Base-by-base conservation (phyloP, 257 asterid genomes). In the Plantago major region DNA sequence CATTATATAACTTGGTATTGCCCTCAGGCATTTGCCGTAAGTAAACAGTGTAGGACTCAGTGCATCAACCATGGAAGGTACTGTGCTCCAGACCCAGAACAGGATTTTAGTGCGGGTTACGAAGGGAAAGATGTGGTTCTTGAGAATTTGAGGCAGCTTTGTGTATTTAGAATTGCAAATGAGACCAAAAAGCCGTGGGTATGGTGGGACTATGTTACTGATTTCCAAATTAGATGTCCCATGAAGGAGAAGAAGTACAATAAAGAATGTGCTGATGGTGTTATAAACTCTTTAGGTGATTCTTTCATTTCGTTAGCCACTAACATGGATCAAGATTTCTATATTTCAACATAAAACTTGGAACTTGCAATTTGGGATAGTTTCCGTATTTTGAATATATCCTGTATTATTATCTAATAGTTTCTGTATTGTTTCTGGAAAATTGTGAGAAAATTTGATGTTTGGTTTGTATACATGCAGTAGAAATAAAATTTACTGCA, bases 71-170 rank as follows among this genome's bases (percentile, higher is more conserved):
- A 68, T 51, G 82, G 87, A 33, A 62, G 87, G 50, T 81, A 81
- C 63, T 81, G 82, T 65, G 78, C 87, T 38, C 83, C 80, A 0
- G 87, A 81, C 71, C 84, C 81, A 9, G 84, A 81, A 57, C 81
- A 78, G 59, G 84, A 78, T 78, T 81, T 78, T 46, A 73, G 76
- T 66, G 33, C 78, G 11, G 83, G 83, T 42, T 81, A 81, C 55
- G 83, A 81, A 10, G 87, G 87, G 54, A 81, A 81, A 60, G 82
- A 81, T 46, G 81, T 78, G 49, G 83, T 78, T 14, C 70, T 78
- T 19, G 79, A 81, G 67, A 81, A 81, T 56, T 63, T 73, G 71
- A 70, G 87, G 42, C 87, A 81, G 72, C 57, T 78, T 4, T 78
- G 86, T 58, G 81, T 81, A 62, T 81, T 67, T 60, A 78, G 70